A percentile compares a stretch with the other conserved stretches of the same genome.
These are phyloP conservation scores for Phyllosticta citribraziliensis DNA, from an alignment of 2,329 filamentous ascomycete genomes.

Conservation along the genomic window DNA sequence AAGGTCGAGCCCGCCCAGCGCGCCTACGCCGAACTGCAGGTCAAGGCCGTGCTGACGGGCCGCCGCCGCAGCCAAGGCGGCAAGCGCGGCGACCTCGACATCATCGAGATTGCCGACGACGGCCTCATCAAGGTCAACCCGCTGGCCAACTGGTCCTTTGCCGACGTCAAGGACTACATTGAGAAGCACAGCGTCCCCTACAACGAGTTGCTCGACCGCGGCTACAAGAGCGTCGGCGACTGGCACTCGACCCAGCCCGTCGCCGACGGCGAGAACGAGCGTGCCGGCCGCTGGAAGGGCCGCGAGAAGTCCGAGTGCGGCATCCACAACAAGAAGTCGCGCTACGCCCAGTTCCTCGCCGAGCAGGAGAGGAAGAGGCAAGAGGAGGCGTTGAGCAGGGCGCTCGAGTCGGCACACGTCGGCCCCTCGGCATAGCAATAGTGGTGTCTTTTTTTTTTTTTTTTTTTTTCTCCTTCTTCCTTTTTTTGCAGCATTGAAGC, in stretches of 20 bases:
- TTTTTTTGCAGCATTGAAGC: constrained; percentile 18
- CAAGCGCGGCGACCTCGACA: constrained; percentile 78
- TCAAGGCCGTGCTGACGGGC: constrained; percentile 85
- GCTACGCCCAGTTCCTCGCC: constrained; percentile 76
- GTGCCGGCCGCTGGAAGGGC: constrained; percentile 94
- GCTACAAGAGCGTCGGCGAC: constrained; percentile 98
- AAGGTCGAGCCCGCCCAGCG: constrained; percentile 96
- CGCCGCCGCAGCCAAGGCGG: constrained; percentile 87
- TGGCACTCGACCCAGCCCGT: constrained; percentile 95
- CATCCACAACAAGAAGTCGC: constrained; percentile 95
- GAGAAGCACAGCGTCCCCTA: constrained; percentile 81
- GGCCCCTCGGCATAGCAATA: background rate
- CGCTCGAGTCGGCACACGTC: constrained; percentile 8
- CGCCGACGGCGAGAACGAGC: constrained; percentile 85
- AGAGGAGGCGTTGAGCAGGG: constrained; percentile 10
- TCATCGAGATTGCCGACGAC: constrained; percentile 86
- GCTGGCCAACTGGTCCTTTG: constrained; percentile 86
- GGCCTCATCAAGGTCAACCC: constrained; percentile 97
- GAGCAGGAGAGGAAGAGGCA: constrained; percentile 58
- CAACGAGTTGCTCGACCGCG: constrained; percentile 79
- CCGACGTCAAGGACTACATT: constrained; percentile 82
- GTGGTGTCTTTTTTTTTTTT: background rate
- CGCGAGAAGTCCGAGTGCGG: constrained; percentile 94
- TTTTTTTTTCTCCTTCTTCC: constrained; percentile 6
- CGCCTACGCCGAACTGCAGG: constrained; percentile 76